These are phyloP conservation scores for Sporothrix globosa DNA, from an alignment of 2,329 filamentous ascomycete genomes.

Conservation along the genomic window DNA sequence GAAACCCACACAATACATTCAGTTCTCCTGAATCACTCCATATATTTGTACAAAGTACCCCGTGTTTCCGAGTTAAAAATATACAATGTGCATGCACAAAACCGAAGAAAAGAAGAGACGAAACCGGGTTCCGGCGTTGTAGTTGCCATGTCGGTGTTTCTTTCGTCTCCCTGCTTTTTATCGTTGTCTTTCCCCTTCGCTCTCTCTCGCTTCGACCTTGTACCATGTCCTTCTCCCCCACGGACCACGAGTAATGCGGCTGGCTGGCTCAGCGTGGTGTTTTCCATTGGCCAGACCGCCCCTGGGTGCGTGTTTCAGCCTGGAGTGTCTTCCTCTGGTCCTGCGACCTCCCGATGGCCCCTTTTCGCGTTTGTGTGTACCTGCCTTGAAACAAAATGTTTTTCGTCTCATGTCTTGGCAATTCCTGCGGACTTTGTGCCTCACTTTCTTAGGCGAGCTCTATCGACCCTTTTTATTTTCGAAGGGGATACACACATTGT, in stretches of 20 bases:
- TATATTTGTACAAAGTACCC: neutral
- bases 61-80: neutral
- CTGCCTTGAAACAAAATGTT: slow-evolving; percentile 28
- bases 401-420: slow-evolving; percentile 24
- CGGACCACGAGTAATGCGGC: neutral
- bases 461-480: neutral
- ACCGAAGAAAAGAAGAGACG: slow-evolving; percentile 22
- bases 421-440: neutral
- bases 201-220: neutral
- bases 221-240: neutral
- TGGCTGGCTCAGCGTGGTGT: neutral
- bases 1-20: too few species aligned
- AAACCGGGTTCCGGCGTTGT: slow-evolving; percentile 28
- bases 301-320: slow-evolving; percentile 28
- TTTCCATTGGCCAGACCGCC: slow-evolving; percentile 1
- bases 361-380: slow-evolving; percentile 25
- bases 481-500: neutral
- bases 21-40: too few species aligned
- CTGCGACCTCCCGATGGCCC: slow-evolving; percentile 20
- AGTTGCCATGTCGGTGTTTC: neutral
- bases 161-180: neutral
- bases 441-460: too few species aligned
- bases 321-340: slow-evolving; percentile 2
- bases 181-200: neutral
- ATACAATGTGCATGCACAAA: neutral